A percentile compares a stretch with the other conserved stretches of the same genome.
Conservation (phyloP, 768 basidiomycete species). For the Cystofilobasidium ferigula region DNA sequence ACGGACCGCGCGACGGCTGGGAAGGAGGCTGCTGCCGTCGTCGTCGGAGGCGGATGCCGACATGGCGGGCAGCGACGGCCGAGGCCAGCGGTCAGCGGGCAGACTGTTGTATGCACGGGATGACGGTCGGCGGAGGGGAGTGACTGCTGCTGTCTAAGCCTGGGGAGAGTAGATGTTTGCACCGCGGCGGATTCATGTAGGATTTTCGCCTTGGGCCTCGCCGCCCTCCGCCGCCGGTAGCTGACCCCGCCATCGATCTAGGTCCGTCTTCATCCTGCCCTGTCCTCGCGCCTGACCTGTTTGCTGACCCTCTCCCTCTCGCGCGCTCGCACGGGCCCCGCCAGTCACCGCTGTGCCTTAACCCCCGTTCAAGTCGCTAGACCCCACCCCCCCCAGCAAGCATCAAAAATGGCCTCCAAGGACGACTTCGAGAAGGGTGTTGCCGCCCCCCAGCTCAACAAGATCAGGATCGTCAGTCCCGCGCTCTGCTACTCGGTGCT, state of each 20-base stretch:
- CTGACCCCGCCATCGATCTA: constrained; percentile 2
- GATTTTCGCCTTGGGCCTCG: not conserved
- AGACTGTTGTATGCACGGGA: too few species aligned
- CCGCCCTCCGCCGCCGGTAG: not conserved
- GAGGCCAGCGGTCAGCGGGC: too few species aligned
- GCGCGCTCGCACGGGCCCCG: too few species aligned
- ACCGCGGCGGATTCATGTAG: too few species aligned
- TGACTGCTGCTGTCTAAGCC: too few species aligned
- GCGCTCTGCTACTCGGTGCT: not conserved
- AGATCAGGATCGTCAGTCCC: constrained; percentile 66
- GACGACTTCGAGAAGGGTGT: constrained; percentile 77
- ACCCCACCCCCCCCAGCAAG: not conserved
- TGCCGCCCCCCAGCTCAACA: constrained; percentile 89
- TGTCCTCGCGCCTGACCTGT: not conserved
- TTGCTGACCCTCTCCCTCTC: not conserved
- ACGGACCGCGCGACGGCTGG: too few species aligned
- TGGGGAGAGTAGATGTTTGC: too few species aligned
- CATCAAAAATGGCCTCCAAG: constrained; percentile 38
- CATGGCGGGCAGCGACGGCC: too few species aligned
- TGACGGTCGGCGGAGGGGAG: too few species aligned
- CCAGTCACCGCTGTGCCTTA: constrained; percentile 27
- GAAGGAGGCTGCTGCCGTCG: too few species aligned
- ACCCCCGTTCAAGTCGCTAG: constrained; percentile 26
- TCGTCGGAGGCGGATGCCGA: too few species aligned
- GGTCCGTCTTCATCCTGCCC: constrained; percentile 9